A percentile compares a stretch with the other conserved stretches of the same genome.
Conservation (phyloP, 2,329 filamentous ascomycete genomes). For the Escovopsis weberi region DNA sequence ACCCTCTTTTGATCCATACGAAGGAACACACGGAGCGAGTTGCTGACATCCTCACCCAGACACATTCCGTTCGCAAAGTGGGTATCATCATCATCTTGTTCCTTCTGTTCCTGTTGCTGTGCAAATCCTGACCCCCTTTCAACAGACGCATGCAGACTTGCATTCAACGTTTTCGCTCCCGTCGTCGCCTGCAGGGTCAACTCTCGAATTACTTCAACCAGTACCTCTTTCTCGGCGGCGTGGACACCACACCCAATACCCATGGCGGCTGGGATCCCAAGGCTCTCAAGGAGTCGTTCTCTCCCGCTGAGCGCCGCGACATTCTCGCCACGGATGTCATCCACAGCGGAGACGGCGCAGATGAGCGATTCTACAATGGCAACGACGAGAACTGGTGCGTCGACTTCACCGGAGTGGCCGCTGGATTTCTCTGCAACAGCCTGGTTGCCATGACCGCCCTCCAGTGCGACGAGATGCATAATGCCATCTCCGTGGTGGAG, state of each 20-base stretch:
- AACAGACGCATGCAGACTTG: constrained; percentile 67
- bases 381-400: constrained; percentile 51
- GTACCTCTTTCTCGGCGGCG: constrained; percentile 71
- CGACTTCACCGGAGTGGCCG: constrained; percentile 65
- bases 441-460: constrained; percentile 43
- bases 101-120: too few species aligned
- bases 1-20: too few species aligned
- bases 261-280: constrained; percentile 49
- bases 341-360: constrained; percentile 28
- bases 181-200: constrained; percentile 55
- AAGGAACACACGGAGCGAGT: too few species aligned
- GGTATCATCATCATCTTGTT: not conserved
- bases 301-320: constrained; percentile 42
- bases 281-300: constrained; percentile 38
- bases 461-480: constrained; percentile 37
- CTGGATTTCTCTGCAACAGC: constrained; percentile 57
- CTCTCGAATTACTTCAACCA: constrained; percentile 56
- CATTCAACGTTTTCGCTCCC: constrained; percentile 65
- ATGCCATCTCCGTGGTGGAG: constrained; percentile 51
- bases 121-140: too few species aligned
- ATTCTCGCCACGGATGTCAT: constrained; percentile 50
- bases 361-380: constrained; percentile 34
- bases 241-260: constrained; percentile 41
- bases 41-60: constrained; percentile 20
- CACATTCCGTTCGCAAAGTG: constrained; percentile 43